A percentile compares a stretch with the other conserved stretches of the same genome.
Evolutionary conservation across 164 flowering plant genomes (phyloP).

Genomic region (Tetrastigma voinierianum): DNA sequence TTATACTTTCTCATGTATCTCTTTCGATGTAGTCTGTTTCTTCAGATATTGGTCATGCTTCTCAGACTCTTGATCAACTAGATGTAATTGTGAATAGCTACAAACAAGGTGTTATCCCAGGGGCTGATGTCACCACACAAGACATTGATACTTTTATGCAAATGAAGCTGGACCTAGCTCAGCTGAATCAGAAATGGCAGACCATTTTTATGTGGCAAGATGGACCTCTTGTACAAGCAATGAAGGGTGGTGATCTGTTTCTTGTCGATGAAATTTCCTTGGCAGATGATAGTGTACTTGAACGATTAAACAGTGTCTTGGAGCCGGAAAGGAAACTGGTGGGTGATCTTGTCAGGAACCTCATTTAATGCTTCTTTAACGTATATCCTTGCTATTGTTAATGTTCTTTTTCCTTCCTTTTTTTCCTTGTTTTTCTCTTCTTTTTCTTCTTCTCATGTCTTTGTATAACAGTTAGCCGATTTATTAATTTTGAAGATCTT

Average conservation of each 20-base stretch:
- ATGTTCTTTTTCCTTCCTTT: too few relatives aligned
- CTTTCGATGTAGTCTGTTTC: slow-evolving; percentile 52
- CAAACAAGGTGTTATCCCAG: slow-evolving; percentile 30
- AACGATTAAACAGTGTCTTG: slow-evolving; percentile 91
- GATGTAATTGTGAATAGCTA: slow-evolving; percentile 29
- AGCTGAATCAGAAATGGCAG: slow-evolving; percentile 71
- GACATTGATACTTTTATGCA: slow-evolving; percentile 51
- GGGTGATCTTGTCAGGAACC: slow-evolving; percentile 17
- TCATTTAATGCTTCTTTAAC: too few relatives aligned
- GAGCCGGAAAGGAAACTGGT: slow-evolving; percentile 93
- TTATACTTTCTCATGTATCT: slow-evolving; percentile 10
- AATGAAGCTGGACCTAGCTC: slow-evolving; percentile 30
- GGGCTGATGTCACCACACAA: slow-evolving; percentile 30
- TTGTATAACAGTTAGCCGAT: too few relatives aligned
- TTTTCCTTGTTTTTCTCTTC: too few relatives aligned
- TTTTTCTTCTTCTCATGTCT: too few relatives aligned
- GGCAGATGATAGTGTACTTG: slow-evolving; percentile 99
- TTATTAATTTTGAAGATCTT: too few relatives aligned
- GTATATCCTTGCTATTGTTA: too few relatives aligned
- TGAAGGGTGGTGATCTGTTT: slow-evolving; percentile 81
- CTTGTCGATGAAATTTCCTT: slow-evolving; percentile 96
- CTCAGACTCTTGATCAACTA: slow-evolving; percentile 48
- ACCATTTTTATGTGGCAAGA: slow-evolving; percentile 89
- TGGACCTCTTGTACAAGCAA: slow-evolving; percentile 95
- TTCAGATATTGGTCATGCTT: slow-evolving; percentile 62